A percentile compares a stretch with the other conserved stretches of the same genome.
Conservation (phyloP, 768 basidiomycete species). For the Trametes elegans region DNA sequence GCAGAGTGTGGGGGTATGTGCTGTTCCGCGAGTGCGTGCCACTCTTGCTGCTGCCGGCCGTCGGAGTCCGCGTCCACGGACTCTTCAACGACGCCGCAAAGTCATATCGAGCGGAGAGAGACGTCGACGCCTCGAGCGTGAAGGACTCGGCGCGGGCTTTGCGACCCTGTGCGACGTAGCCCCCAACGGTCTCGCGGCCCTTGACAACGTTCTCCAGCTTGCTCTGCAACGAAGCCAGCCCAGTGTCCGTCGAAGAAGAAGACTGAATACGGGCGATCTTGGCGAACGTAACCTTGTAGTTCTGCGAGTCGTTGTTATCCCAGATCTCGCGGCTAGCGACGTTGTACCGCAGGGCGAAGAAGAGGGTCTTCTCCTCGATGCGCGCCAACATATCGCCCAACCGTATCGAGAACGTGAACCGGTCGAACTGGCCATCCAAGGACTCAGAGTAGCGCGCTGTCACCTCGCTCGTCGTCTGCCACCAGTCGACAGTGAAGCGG, state of each 20-base stretch:
- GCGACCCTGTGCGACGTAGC: constrained; percentile 24
- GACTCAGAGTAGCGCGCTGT: constrained; percentile 66
- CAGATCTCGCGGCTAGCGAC: constrained; percentile 78
- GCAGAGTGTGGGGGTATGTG: constrained; percentile 42
- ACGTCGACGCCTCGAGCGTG: constrained; percentile 30
- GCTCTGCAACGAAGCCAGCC: constrained; percentile 60
- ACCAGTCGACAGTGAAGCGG: constrained; percentile 90
- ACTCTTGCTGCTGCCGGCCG: constrained; percentile 6
- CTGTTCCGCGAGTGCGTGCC: constrained; percentile 38
- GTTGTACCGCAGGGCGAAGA: constrained; percentile 71
- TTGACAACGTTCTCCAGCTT: constrained; percentile 66
- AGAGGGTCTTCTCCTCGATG: constrained; percentile 81
- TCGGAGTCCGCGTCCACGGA: constrained; percentile 39
- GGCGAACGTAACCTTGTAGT: constrained; percentile 76
- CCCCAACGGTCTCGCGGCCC: constrained; percentile 29
- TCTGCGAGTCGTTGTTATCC: constrained; percentile 84
- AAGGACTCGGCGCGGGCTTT: constrained; percentile 20
- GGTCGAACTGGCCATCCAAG: constrained; percentile 48
- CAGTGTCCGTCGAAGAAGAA: constrained; percentile 28
- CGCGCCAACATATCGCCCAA: constrained; percentile 74
- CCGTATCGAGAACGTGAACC: constrained; percentile 75
- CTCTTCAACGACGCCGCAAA: constrained; percentile 50
- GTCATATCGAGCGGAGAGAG: constrained; percentile 58
- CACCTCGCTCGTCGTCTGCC: constrained; percentile 97
- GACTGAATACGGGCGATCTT: constrained; percentile 27